A percentile compares a stretch with the other conserved stretches of the same genome.
Conservation (phyloP, 2,329 filamentous ascomycete genomes). For the Sporothrix mexicana region DNA sequence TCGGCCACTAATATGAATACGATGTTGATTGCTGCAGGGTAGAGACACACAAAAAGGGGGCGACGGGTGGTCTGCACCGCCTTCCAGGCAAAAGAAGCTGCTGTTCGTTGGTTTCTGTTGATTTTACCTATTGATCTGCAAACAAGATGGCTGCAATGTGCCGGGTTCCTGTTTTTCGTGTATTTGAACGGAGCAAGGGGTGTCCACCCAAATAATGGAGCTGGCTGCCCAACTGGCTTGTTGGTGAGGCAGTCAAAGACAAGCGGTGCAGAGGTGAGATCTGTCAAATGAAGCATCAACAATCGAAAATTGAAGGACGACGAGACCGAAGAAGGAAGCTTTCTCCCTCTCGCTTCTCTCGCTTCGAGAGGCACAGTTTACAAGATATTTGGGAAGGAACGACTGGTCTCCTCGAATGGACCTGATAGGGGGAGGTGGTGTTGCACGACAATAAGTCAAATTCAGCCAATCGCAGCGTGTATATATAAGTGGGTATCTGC, state of each 20-base stretch:
- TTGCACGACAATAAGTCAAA: constrained; percentile 21
- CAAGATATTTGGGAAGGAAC: constrained; percentile 21
- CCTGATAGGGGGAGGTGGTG: constrained; percentile 29
- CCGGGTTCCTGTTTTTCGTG: constrained; percentile 28
- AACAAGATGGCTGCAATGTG: constrained; percentile 21
- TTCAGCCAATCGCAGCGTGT: constrained; percentile 29
- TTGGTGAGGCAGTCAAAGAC: not conserved
- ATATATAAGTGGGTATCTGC: constrained; percentile 25
- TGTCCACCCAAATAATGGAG: constrained; percentile 24
- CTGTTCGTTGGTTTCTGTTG: not conserved
- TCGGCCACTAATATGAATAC: constrained; percentile 21
- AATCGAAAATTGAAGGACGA: not conserved
- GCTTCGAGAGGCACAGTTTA: not conserved
- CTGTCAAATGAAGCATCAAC: not conserved
- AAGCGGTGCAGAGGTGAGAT: not conserved
- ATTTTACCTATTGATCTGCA: constrained; percentile 19
- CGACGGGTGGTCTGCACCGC: not conserved
- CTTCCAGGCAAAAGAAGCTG: constrained; percentile 2
- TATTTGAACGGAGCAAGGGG: constrained; percentile 16
- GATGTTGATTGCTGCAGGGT: constrained; percentile 24
- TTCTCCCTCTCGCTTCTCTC: not conserved
- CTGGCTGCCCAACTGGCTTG: not conserved
- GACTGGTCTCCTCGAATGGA: not conserved
- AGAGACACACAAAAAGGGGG: constrained; percentile 24
- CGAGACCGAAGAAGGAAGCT: not conserved